Evolutionary conservation across 169 alveolate species (phyloP).

Genomic region (Plasmodium coatneyi): DNA sequence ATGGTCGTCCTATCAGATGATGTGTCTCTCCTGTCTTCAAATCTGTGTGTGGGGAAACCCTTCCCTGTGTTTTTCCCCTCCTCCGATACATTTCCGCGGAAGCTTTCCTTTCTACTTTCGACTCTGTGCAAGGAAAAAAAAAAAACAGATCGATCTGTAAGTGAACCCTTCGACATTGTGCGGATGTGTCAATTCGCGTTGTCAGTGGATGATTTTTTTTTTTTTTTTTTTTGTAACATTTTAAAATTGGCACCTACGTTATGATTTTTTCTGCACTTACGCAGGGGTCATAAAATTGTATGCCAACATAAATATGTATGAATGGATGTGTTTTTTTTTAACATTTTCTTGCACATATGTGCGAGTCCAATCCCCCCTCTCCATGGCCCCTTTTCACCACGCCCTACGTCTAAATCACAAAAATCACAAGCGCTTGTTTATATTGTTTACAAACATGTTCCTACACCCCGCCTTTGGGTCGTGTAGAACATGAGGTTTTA

Average conservation of each 20-base stretch:
- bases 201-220: too few relatives aligned
- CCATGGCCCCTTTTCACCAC: background rate
- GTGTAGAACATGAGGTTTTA: background rate
- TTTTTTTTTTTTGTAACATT: too few relatives aligned
- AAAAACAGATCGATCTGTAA: background rate
- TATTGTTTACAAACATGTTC: background rate
- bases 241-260: too few relatives aligned
- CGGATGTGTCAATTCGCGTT: background rate
- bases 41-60: background rate
- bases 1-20: background rate
- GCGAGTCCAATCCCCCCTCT: background rate
- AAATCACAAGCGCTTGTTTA: background rate
- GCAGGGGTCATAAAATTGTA: too few relatives aligned
- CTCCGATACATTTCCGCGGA: background rate
- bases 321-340: background rate
- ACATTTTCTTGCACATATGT: background rate
- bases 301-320: too few relatives aligned
- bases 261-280: too few relatives aligned
- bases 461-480: background rate
- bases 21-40: background rate
- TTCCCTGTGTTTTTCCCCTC: too few relatives aligned
- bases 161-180: background rate
- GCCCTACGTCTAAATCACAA: background rate
- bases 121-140: background rate
- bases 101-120: background rate